These are phyloP conservation scores for Monosporascus sp. DNA, from an alignment of 2,329 filamentous ascomycete species.

Conservation along the genomic window DNA sequence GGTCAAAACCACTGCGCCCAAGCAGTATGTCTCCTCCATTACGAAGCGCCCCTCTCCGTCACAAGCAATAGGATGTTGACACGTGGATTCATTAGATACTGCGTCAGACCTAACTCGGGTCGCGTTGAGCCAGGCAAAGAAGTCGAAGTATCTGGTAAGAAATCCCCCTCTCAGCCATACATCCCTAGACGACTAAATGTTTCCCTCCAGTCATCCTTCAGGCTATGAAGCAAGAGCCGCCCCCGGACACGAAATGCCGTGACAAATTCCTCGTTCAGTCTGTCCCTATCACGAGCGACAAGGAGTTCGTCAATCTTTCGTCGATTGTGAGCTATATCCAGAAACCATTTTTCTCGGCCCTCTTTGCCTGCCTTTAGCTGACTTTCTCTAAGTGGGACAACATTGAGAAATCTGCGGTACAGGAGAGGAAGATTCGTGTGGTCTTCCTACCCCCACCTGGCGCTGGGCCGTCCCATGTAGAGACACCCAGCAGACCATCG, in stretches of 20 bases:
- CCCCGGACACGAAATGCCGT: slow-evolving; percentile 80
- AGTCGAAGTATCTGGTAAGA: slow-evolving; percentile 86
- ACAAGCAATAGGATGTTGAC: slow-evolving; percentile 15
- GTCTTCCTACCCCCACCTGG: slow-evolving; percentile 68
- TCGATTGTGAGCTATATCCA: slow-evolving; percentile 60
- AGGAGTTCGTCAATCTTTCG: slow-evolving; percentile 75
- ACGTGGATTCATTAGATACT: slow-evolving; percentile 63
- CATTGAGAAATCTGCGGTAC: slow-evolving; percentile 71
- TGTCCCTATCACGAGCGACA: slow-evolving; percentile 74
- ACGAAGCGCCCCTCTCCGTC: slow-evolving; percentile 9
- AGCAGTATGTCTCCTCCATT: slow-evolving; percentile 68
- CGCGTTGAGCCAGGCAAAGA: slow-evolving; percentile 85
- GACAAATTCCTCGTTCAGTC: slow-evolving; percentile 98
- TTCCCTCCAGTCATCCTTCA: slow-evolving; percentile 75
- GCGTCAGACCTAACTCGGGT: slow-evolving; percentile 93
- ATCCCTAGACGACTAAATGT: slow-evolving; percentile 17
- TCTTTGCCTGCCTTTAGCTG: slow-evolving; percentile 19
- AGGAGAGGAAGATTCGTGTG: slow-evolving; percentile 95
- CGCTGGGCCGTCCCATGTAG: slow-evolving; percentile 18
- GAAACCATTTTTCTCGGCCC: slow-evolving; percentile 14
- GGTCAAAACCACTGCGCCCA: slow-evolving; percentile 99
- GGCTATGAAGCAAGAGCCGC: slow-evolving; percentile 94
- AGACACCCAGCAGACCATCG: slow-evolving; percentile 38
- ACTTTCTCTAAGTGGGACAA: slow-evolving; percentile 61
- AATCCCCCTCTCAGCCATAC: slow-evolving; percentile 2